Evolutionary conservation across 164 flowering plant genomes (phyloP), one percentile per base, ranked within the genome.

Genomic region (Vitis rotundifolia): DNA sequence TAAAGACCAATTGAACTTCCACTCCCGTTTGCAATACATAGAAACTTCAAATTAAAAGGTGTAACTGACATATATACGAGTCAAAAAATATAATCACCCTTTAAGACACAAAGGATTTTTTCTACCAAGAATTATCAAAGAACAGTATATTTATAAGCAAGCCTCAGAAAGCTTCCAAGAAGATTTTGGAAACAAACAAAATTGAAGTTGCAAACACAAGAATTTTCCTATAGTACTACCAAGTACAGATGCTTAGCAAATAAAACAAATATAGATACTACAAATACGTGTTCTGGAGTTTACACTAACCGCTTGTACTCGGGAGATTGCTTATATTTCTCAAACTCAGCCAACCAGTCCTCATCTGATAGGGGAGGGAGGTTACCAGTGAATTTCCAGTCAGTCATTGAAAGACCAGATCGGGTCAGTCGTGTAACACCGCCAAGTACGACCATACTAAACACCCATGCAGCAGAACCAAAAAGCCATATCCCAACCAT

Each of bases 381-480:
- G 22, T 77, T 28, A 37, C 99, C 99, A 49, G 97, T 85, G 66
- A 95, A 95, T 73, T 95, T 93, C 99, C 98, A 95, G 66, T 95
- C 98, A 62, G 98, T 95, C 98, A 93, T 93, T 26, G 99, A 95
- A 53, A 93, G 89, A 71, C 99, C 98, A 51, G 98, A 95, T 31
- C 98, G 82, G 2, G 99, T 95, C 49, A 93, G 86, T 28, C 98
- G 83, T 8, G 98, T 95, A 31, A 89, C 77, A 64, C 99, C 98
- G 75, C 99, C 99, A 68, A 93, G 91, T 11, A 95, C 76, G 62
- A 95, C 99, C 99, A 93, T 91, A 78, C 92, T 95, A 69, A 95
- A 91, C 47, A 95, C 99, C 99, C 97, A 95, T 1, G 93, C 94
- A 68, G 98, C 96, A 69, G 97, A 95, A 14, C 91, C 89, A 77